phyloP scores from a whole-genome alignment of 805 yeast genomes.

The Candida rishiriensis region DNA sequence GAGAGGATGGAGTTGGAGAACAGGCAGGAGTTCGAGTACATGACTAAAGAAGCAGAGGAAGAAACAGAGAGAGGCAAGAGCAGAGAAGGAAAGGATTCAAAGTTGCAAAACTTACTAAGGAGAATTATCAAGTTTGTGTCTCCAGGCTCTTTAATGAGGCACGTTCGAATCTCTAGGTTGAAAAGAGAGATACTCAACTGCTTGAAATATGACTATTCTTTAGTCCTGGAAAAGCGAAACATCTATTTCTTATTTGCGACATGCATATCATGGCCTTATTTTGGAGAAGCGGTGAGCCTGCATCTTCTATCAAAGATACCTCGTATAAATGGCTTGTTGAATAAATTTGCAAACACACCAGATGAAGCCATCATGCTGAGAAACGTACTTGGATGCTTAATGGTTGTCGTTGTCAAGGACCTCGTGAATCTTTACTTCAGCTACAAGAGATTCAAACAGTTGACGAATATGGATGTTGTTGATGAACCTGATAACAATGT shows the following conservation, averaged over 20 bases:
- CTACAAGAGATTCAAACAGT: constrained; percentile 28
- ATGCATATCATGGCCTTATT: constrained; percentile 31
- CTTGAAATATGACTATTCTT: constrained; percentile 26
- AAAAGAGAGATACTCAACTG: constrained; percentile 27
- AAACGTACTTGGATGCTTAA: constrained; percentile 32
- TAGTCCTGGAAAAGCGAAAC: constrained; percentile 19
- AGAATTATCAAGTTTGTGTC: constrained; percentile 5
- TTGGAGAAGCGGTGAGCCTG: constrained; percentile 25
- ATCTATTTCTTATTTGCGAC: constrained; percentile 19
- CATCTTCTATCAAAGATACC: constrained; percentile 20
- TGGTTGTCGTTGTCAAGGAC: constrained; percentile 30
- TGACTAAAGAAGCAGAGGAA: constrained; percentile 4
- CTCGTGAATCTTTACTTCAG: constrained; percentile 27
- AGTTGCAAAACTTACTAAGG: neutral
- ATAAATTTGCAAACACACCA: constrained; percentile 28
- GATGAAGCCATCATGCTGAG: constrained; percentile 32
- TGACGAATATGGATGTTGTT: constrained; percentile 22
- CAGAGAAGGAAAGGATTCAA: neutral
- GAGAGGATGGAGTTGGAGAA: constrained; percentile 31
- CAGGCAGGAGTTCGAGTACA: constrained; percentile 18
- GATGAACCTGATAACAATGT: neutral
- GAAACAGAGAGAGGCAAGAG: constrained; percentile 1
- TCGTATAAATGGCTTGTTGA: constrained; percentile 16
- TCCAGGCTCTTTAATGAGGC: constrained; percentile 9
- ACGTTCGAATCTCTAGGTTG: constrained; percentile 16